These are phyloP conservation scores for Karstenula rhodostoma DNA, from an alignment of 2,329 filamentous ascomycete genomes.

Conservation along the genomic window DNA sequence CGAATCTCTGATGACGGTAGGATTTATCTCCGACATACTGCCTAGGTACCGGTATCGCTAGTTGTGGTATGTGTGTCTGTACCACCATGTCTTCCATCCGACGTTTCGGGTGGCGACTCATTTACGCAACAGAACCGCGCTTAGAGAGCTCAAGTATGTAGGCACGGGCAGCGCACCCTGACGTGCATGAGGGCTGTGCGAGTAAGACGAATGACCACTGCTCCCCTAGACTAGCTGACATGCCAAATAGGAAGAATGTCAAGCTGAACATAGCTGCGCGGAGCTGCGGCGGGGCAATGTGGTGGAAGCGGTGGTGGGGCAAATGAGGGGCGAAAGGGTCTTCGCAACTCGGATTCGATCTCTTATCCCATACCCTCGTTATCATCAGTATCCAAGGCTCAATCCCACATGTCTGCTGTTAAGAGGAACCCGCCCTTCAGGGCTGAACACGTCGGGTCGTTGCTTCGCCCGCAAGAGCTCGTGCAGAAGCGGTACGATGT, in stretches of 20 bases:
- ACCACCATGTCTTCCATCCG: not conserved
- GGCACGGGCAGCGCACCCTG: not conserved
- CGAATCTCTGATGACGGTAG: not conserved
- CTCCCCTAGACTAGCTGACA: slow-evolving; percentile 2
- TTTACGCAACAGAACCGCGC: slow-evolving; percentile 2
- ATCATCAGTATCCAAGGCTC: slow-evolving; percentile 14
- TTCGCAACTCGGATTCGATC: not conserved
- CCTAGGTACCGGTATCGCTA: not conserved
- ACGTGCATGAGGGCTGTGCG: not conserved
- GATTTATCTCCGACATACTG: slow-evolving; percentile 6
- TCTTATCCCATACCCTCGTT: not conserved
- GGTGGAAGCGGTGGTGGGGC: slow-evolving; percentile 20
- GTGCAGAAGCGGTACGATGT: slow-evolving; percentile 65
- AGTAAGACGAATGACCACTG: not conserved
- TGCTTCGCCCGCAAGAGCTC: slow-evolving; percentile 71
- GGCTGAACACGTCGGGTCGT: slow-evolving; percentile 76
- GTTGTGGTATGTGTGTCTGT: not conserved
- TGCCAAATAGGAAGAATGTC: not conserved
- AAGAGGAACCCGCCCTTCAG: slow-evolving; percentile 67
- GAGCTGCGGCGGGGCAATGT: slow-evolving; percentile 10
- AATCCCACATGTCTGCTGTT: slow-evolving; percentile 46
- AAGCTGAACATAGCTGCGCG: not conserved
- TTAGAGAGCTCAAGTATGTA: not conserved
- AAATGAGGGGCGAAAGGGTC: slow-evolving; percentile 25
- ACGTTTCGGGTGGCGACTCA: not conserved